These are phyloP conservation scores for Colletotrichum limetticola DNA, from an alignment of 2,329 filamentous ascomycete genomes.

Conservation along the genomic window DNA sequence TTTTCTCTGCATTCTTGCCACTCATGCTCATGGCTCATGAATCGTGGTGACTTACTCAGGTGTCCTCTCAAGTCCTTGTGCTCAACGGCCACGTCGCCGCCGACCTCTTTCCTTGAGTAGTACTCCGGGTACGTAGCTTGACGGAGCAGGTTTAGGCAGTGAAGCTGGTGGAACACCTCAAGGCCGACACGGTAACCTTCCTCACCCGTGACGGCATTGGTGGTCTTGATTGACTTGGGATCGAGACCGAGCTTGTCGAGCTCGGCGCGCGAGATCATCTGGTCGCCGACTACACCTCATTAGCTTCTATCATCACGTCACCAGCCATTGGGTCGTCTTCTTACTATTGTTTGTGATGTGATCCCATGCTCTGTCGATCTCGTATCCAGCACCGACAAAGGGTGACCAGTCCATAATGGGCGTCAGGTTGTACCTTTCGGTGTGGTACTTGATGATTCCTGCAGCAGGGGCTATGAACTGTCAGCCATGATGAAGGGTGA, in stretches of 20 bases:
- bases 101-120: constrained; percentile 53
- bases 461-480: constrained; percentile 56
- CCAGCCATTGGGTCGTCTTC: constrained; percentile 24
- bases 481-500: background rate
- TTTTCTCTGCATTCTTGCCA: background rate
- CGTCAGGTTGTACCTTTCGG: constrained; percentile 59
- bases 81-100: constrained; percentile 59
- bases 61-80: constrained; percentile 55
- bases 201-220: constrained; percentile 64
- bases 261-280: constrained; percentile 66
- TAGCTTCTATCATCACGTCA: constrained; percentile 21
- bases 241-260: constrained; percentile 63
- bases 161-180: constrained; percentile 67
- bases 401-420: constrained; percentile 55
- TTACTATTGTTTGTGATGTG: constrained; percentile 59
- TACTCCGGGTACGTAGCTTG: constrained; percentile 62
- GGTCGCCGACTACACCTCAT: constrained; percentile 62
- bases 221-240: constrained; percentile 64
- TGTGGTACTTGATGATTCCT: constrained; percentile 59
- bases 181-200: constrained; percentile 69
- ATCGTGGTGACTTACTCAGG: constrained; percentile 45
- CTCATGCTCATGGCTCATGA: background rate
- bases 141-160: constrained; percentile 60
- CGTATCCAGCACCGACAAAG: constrained; percentile 65
- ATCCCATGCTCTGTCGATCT: constrained; percentile 69